Conservation (phyloP, 139 green algal species). For the Micractinium sp. region DNA sequence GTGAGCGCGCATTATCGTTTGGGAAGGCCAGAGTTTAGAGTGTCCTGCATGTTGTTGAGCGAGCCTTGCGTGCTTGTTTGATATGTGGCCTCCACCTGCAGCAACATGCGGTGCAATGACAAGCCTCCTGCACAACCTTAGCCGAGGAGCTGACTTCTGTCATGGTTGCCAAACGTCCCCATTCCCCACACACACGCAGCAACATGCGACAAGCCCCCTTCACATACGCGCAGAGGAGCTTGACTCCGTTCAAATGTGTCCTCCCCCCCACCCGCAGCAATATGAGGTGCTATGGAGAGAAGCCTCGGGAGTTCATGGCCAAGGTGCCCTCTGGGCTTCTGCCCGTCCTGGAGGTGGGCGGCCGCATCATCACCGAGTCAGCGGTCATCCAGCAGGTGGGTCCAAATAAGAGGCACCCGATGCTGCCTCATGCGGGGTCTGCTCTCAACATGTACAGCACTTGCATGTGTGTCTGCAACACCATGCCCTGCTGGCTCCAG, state of each 20-base stretch:
- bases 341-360: slow-evolving; percentile 86
- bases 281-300: slow-evolving; percentile 96
- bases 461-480: neutral
- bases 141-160: too few species aligned
- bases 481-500: too few species aligned
- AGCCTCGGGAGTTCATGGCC: slow-evolving; percentile 76
- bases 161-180: too few species aligned
- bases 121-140: too few species aligned
- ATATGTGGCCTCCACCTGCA: neutral
- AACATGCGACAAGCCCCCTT: neutral
- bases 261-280: slow-evolving; percentile 50
- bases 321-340: slow-evolving; percentile 86
- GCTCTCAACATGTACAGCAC: neutral
- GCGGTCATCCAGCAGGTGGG: slow-evolving; percentile 69
- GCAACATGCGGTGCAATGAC: neutral
- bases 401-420: too few species aligned
- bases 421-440: neutral
- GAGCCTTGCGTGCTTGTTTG: too few species aligned
- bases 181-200: too few species aligned
- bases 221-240: too few species aligned
- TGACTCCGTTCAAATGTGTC: too few species aligned
- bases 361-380: slow-evolving; percentile 71
- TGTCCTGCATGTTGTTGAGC: neutral
- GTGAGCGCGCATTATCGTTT: too few species aligned
- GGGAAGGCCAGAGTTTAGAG: too few species aligned